Conservation (phyloP, 257 asterid species). For the Haberlea rhodopensis region DNA sequence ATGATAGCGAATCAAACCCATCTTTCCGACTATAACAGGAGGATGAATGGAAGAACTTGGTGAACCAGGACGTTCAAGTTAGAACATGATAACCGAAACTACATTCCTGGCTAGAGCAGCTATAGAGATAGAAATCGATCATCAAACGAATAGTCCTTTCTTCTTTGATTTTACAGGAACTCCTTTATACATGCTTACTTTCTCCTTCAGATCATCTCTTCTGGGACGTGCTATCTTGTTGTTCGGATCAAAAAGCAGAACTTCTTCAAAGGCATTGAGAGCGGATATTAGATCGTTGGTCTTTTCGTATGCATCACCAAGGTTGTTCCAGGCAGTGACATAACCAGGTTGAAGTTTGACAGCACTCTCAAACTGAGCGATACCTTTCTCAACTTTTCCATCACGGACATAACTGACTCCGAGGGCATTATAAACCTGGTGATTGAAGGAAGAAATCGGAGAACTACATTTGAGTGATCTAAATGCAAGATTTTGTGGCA, state of each 20-base stretch:
- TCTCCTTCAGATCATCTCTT: constrained; percentile 69
- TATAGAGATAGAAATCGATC: neutral
- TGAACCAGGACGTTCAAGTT: neutral
- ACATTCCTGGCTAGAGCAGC: neutral
- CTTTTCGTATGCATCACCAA: constrained; percentile 93
- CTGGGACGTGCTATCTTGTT: constrained; percentile 88
- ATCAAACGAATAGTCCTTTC: constrained; percentile 33
- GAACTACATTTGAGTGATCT: neutral
- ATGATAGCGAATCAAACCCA: neutral
- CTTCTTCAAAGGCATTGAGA: constrained; percentile 89
- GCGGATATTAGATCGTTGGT: constrained; percentile 68
- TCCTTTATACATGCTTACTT: constrained; percentile 78
- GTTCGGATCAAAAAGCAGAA: constrained; percentile 91
- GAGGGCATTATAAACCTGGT: constrained; percentile 88
- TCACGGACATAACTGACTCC: constrained; percentile 89
- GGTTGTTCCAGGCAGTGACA: constrained; percentile 98
- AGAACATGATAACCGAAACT: neutral
- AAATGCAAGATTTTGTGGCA: constrained; percentile 52
- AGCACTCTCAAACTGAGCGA: constrained; percentile 77
- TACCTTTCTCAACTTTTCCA: constrained; percentile 79
- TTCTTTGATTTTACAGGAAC: constrained; percentile 72
- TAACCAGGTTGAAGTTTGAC: constrained; percentile 97
- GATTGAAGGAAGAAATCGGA: neutral
- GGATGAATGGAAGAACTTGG: neutral
- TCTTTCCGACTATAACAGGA: neutral